Conservation (phyloP, 768 basidiomycete species). For the Serendipita vermifera region DNA sequence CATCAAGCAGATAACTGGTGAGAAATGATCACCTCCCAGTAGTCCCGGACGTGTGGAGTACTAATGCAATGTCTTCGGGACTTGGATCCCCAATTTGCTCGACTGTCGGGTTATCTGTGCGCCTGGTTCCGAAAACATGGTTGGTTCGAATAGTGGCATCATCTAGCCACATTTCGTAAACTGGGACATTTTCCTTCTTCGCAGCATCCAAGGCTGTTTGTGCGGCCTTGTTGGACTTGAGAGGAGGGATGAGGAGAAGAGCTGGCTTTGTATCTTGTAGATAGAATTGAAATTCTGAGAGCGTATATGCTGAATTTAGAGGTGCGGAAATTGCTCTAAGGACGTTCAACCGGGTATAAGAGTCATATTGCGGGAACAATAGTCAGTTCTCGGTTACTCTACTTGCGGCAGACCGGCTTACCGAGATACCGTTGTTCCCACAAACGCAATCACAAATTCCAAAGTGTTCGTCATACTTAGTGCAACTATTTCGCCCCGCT, state of each 20-base stretch:
- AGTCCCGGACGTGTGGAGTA: slow-evolving; percentile 49
- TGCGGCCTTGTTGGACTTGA: not conserved
- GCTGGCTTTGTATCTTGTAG: slow-evolving; percentile 19
- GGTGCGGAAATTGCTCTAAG: slow-evolving; percentile 18
- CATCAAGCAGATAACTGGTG: slow-evolving; percentile 6
- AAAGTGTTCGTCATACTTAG: slow-evolving; percentile 15
- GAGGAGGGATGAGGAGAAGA: slow-evolving; percentile 16
- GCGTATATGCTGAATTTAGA: slow-evolving; percentile 18
- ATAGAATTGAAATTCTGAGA: slow-evolving; percentile 19
- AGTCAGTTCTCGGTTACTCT: not conserved
- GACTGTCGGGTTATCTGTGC: not conserved
- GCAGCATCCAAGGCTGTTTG: not conserved
- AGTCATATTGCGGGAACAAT: too few species aligned
- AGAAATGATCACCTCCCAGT: slow-evolving; percentile 45
- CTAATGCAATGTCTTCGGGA: slow-evolving; percentile 36
- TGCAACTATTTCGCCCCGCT: slow-evolving; percentile 17
- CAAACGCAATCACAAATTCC: slow-evolving; percentile 19
- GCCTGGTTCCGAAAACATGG: not conserved
- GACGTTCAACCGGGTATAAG: not conserved
- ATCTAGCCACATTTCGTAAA: not conserved
- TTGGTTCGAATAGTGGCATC: not conserved
- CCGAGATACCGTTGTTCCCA: slow-evolving; percentile 18
- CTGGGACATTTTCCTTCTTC: slow-evolving; percentile 2
- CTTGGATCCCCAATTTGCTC: slow-evolving; percentile 14
- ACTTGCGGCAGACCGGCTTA: slow-evolving; percentile 1